Percentiles rank a stretch among this genome's conserved stretches.
These are phyloP conservation scores for Choricystis sp. DNA, from an alignment of 139 green algal species.

Conservation along the genomic window DNA sequence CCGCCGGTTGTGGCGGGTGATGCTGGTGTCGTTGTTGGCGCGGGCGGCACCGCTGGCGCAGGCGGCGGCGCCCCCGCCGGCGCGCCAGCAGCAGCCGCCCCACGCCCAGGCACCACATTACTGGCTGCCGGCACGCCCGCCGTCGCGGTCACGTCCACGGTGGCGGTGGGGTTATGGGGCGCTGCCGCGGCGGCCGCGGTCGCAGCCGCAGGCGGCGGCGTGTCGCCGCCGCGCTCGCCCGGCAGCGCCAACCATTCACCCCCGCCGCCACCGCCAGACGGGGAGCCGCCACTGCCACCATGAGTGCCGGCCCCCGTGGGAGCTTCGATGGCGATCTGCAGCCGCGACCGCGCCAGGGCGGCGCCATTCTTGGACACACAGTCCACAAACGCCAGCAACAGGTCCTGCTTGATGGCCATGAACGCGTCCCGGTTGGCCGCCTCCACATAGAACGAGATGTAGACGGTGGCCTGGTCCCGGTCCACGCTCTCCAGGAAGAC, in stretches of 20 bases:
- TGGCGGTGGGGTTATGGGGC: neutral
- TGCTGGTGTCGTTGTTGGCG: neutral
- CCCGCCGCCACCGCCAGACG: neutral
- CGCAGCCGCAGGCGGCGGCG: neutral
- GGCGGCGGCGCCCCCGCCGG: slow-evolving; percentile 3
- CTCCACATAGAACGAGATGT: slow-evolving; percentile 63
- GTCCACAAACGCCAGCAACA: slow-evolving; percentile 64
- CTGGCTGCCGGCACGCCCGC: neutral
- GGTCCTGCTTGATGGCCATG: slow-evolving; percentile 74
- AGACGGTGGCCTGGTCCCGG: slow-evolving; percentile 41
- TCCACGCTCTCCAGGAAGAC: slow-evolving; percentile 77
- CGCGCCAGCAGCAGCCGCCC: neutral
- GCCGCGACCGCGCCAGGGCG: slow-evolving; percentile 34
- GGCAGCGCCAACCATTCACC: neutral
- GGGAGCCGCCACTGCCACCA: too few relatives aligned
- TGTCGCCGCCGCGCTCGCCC: neutral
- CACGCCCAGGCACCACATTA: neutral
- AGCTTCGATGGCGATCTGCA: slow-evolving; percentile 18
- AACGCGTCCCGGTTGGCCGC: slow-evolving; percentile 61
- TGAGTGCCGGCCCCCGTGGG: neutral
- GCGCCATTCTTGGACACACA: slow-evolving; percentile 64
- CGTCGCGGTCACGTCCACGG: slow-evolving; percentile 9
- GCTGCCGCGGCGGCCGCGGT: neutral
- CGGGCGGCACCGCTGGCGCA: neutral
- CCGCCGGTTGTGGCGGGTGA: slow-evolving; percentile 2